Conservation (phyloP, 306 rosid species). For the Lathyrus tuberosus region DNA sequence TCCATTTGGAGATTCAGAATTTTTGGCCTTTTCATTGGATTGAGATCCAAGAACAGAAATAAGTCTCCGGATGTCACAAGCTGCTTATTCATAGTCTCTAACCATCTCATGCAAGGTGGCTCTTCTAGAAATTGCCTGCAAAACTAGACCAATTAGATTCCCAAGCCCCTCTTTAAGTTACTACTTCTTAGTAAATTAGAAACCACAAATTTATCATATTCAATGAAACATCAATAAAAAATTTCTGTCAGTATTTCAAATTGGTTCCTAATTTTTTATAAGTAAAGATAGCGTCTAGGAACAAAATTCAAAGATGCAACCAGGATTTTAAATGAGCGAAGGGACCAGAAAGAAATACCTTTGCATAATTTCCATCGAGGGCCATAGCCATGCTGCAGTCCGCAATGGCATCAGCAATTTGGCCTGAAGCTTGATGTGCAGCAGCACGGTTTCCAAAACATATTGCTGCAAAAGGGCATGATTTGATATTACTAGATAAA, state of each 20-base stretch:
- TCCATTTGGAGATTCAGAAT: constrained; percentile 53
- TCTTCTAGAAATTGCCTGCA: constrained; percentile 92
- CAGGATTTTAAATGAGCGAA: constrained; percentile 29
- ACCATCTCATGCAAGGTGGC: constrained; percentile 86
- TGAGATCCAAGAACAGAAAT: constrained; percentile 62
- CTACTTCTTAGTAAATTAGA: constrained; percentile 4
- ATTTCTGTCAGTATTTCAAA: constrained; percentile 14
- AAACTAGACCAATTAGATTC: constrained; percentile 36
- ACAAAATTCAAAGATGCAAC: constrained; percentile 25
- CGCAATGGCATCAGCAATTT: constrained; percentile 86
- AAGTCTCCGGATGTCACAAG: constrained; percentile 72
- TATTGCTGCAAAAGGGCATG: constrained; percentile 82
- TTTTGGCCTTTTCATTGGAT: constrained; percentile 57
- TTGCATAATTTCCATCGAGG: constrained; percentile 74
- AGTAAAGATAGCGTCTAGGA: constrained; percentile 27
- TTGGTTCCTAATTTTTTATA: constrained; percentile 17
- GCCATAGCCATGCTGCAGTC: constrained; percentile 94
- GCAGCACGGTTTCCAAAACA: constrained; percentile 98
- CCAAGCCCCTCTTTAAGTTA: constrained; percentile 4
- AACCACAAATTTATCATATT: constrained; percentile 13
- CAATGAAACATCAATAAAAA: constrained; percentile 31
- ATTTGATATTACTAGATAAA: constrained; percentile 65
- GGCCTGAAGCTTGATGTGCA: constrained; percentile 87
- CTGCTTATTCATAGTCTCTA: constrained; percentile 76
- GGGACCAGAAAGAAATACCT: constrained; percentile 58